Evolutionary conservation across 768 basidiomycete species (phyloP).

Genomic region (Tylopilus plumbeoviolaceoides): DNA sequence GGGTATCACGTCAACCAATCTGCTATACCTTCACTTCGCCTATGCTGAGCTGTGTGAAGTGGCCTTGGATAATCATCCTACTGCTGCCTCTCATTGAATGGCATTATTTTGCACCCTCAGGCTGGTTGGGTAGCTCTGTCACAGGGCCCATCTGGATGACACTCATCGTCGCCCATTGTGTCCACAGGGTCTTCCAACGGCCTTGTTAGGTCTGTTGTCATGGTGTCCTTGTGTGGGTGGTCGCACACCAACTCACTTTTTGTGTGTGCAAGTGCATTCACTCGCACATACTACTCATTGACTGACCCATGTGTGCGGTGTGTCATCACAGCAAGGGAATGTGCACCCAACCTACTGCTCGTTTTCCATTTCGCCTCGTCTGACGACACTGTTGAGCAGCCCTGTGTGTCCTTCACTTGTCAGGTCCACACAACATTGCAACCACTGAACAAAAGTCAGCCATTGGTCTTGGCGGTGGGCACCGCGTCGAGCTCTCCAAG

Average conservation of each 20-base stretch:
- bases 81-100: constrained; percentile 43
- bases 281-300: too few relatives aligned
- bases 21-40: constrained; percentile 58
- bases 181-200: too few relatives aligned
- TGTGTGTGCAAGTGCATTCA: too few relatives aligned
- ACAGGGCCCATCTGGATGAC: too few relatives aligned
- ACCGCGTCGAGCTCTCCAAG: constrained; percentile 65
- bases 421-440: constrained; percentile 38
- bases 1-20: constrained; percentile 46
- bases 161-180: too few relatives aligned
- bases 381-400: constrained; percentile 35
- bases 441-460: constrained; percentile 47
- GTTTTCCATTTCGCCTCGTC: neutral
- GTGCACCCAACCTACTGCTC: constrained; percentile 40
- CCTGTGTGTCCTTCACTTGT: constrained; percentile 56
- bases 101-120: too few relatives aligned
- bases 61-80: constrained; percentile 39
- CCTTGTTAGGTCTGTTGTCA: too few relatives aligned
- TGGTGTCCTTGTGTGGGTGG: too few relatives aligned
- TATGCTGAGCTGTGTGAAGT: constrained; percentile 58
- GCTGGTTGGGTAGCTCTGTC: too few relatives aligned
- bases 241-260: too few relatives aligned
- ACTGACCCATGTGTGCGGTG: too few relatives aligned
- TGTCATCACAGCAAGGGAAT: constrained; percentile 74
- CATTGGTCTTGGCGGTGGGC: constrained; percentile 56